phyloP scores from a whole-genome alignment of 1,139 yeast species.

The Kodamaea sp. region DNA sequence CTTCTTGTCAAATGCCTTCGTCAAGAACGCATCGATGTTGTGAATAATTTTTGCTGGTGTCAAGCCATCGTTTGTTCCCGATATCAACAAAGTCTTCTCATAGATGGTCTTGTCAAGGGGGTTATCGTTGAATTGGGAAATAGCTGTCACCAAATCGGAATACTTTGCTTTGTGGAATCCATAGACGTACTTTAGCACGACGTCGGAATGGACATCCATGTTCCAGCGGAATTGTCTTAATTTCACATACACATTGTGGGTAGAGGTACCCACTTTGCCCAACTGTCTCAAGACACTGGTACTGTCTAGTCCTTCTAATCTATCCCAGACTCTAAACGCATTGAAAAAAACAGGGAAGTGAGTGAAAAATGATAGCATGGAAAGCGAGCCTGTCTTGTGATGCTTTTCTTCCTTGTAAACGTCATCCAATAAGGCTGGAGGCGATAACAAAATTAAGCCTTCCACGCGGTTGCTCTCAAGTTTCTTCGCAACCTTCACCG shows the following conservation, averaged over 20 bases:
- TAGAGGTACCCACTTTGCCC: conserved; percentile 19
- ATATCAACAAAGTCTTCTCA: conserved; percentile 51
- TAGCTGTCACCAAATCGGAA: conserved; percentile 46
- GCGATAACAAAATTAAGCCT: conserved; percentile 52
- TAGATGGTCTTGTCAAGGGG: conserved; percentile 32
- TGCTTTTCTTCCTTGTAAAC: conserved; percentile 9
- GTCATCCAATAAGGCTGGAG: conserved; percentile 49
- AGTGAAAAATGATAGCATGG: conserved; percentile 25
- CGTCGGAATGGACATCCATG: conserved; percentile 57
- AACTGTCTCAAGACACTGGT: conserved; percentile 58
- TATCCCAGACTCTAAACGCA: conserved; percentile 57
- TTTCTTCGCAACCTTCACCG: conserved; percentile 47
- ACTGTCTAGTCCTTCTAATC: conserved; percentile 63
- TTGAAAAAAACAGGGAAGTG: conserved; percentile 57
- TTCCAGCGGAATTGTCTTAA: conserved; percentile 71
- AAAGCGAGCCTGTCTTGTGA: conserved; percentile 9
- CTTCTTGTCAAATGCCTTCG: conserved; percentile 25
- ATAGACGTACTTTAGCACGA: conserved; percentile 53
- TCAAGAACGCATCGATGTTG: conserved; percentile 26
- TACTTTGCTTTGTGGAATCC: conserved; percentile 48
- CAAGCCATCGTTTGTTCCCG: conserved; percentile 59
- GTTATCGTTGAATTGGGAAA: conserved; percentile 37
- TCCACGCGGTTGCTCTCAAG: conserved; percentile 45
- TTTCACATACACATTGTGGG: conserved; percentile 40
- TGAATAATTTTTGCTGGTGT: conserved; percentile 47